These are phyloP conservation scores for Cyphellophora attinorum DNA, from an alignment of 2,329 filamentous ascomycete genomes.

Conservation along the genomic window DNA sequence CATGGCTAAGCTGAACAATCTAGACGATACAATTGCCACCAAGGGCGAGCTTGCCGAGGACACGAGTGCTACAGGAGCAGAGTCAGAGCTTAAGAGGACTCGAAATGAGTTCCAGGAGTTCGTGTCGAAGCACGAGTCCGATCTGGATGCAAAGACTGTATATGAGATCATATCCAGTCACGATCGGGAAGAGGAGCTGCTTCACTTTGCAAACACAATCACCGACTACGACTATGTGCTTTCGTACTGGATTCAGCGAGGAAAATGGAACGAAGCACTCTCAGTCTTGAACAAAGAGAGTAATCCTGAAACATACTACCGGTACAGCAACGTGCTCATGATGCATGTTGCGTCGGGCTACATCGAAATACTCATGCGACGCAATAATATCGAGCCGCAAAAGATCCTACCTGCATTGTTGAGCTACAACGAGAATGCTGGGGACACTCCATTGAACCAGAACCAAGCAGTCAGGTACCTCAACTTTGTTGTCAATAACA, in stretches of 20 bases:
- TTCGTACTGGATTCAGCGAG: slow-evolving; percentile 93
- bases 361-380: slow-evolving; percentile 92
- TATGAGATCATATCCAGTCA: slow-evolving; percentile 97
- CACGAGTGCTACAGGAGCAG: slow-evolving; percentile 59
- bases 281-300: slow-evolving; percentile 87
- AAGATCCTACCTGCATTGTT: slow-evolving; percentile 87
- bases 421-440: slow-evolving; percentile 74
- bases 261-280: slow-evolving; percentile 81
- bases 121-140: slow-evolving; percentile 69
- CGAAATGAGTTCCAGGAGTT: slow-evolving; percentile 82
- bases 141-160: slow-evolving; percentile 81
- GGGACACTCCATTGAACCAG: slow-evolving; percentile 55
- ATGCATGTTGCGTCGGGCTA: slow-evolving; percentile 73
- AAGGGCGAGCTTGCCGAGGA: slow-evolving; percentile 71
- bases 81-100: slow-evolving; percentile 60
- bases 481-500: slow-evolving; percentile 80
- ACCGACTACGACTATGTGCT: slow-evolving; percentile 93
- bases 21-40: slow-evolving; percentile 89
- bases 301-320: slow-evolving; percentile 87
- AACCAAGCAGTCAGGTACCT: slow-evolving; percentile 94
- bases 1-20: slow-evolving; percentile 90
- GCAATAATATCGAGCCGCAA: slow-evolving; percentile 72
- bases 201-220: slow-evolving; percentile 80
- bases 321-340: slow-evolving; percentile 95
- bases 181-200: slow-evolving; percentile 81